These are phyloP conservation scores for Ajuga chamaepitys DNA, from an alignment of 257 asterid genomes.

Conservation along the genomic window DNA sequence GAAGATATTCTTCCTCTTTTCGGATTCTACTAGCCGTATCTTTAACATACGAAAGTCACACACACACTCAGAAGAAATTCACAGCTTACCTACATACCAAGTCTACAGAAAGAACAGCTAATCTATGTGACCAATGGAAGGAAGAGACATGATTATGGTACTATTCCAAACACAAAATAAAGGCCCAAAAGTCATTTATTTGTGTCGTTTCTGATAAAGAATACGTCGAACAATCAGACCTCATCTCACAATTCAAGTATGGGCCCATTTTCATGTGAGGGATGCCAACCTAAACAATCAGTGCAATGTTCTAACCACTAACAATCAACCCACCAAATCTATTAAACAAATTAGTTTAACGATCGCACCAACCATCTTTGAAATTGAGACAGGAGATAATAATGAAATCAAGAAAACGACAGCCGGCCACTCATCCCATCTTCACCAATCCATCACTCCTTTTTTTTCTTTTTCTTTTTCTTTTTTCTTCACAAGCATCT, in stretches of 20 bases:
- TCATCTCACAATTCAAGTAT: neutral
- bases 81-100: neutral
- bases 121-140: neutral
- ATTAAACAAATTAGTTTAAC: constrained; percentile 8
- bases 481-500: constrained; percentile 9
- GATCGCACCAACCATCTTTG: constrained; percentile 24
- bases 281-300: constrained; percentile 9
- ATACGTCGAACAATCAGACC: neutral
- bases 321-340: constrained; percentile 12
- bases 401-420: constrained; percentile 10
- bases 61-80: neutral
- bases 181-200: neutral
- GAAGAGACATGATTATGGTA: neutral
- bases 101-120: neutral
- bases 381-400: constrained; percentile 10
- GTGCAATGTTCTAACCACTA: constrained; percentile 10
- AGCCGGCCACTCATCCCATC: constrained; percentile 16
- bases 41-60: neutral
- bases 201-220: neutral
- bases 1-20: neutral
- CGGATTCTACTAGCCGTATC: no score
- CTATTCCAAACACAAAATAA: constrained; percentile 1
- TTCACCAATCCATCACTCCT: constrained; percentile 5
- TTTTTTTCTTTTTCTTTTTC: neutral
- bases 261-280: constrained; percentile 5